Evolutionary conservation across 345 rosid species (phyloP).

Genomic region (Brassica rapa): DNA sequence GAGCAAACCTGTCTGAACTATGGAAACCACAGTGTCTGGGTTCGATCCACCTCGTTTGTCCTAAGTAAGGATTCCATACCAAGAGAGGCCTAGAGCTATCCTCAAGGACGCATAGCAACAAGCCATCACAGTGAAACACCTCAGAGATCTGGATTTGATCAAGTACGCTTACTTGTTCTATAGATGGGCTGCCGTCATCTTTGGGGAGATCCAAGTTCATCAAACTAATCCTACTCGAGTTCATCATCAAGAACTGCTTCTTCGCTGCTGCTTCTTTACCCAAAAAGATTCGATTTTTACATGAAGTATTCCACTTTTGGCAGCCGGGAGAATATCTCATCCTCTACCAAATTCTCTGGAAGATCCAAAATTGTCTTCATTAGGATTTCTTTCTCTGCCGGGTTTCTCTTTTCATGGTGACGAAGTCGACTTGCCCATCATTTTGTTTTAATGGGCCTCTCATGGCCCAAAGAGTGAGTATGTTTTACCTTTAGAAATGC

Average conservation of each 20-base stretch:
- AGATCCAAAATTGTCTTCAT: neutral
- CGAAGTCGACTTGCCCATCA: neutral
- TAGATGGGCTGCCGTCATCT: neutral
- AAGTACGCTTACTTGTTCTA: neutral
- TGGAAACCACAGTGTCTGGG: neutral
- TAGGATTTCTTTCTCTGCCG: neutral
- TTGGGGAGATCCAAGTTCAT: neutral
- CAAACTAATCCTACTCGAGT: neutral
- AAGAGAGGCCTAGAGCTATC: neutral
- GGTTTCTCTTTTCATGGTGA: neutral
- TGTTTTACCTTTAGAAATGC: no score
- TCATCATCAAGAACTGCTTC: neutral
- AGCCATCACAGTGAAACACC: neutral
- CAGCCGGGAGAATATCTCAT: neutral
- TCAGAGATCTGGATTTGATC: neutral
- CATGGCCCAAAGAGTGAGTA: no score
- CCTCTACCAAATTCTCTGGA: neutral
- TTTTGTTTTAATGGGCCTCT: neutral
- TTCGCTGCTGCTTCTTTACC: neutral
- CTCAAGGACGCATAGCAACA: neutral
- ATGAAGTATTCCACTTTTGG: neutral
- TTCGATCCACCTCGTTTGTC: neutral
- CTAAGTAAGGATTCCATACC: neutral
- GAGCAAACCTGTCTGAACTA: neutral
- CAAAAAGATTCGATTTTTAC: neutral